Evolutionary conservation across 2,329 filamentous ascomycete species (phyloP), one percentile per base, ranked within the genome.

Genomic region (Clonostachys rosea): DNA sequence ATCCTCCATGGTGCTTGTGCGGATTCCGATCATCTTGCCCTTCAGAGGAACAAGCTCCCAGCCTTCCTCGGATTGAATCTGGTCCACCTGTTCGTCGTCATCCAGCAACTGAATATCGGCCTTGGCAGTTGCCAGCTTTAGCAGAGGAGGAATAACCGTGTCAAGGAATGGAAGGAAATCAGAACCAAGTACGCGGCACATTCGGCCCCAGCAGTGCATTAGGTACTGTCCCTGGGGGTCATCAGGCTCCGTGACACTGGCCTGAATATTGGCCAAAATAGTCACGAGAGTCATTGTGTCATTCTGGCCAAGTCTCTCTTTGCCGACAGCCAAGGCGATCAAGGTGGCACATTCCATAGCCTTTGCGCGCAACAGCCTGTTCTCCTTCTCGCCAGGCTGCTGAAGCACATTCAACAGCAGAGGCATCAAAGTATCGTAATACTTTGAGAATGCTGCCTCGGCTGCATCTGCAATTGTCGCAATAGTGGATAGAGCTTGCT

Each of bases 331-430:
- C 46, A 99, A 75, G 34, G 94, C 90, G 59, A 99, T 99, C 40
- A 99, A 74, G 8, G 94, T 99, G 16, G 94, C 92, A 62, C 94
- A 99, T 69, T 99, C 94, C 94, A 99, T 99, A 4, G 94, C 94
- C 75, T 99, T 99, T 44, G 94, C 94, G 49, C 92, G 83, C 37
- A 99, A 79, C 42, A 97, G 74, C 46, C 92, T 81, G 68, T 91
- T 91, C 61, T 99, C 94, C 70, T 95, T 96, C 46, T 91, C 89
- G 59, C 91, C 92, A 60, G 96, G 91, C 56, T 91, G 84, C 61
- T 86, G 86, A 44, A 99, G 73, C 10, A 97, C 92, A 51, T 86
- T 88, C 66, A 97, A 91, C 8, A 99, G 78, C 43, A 96, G 75
- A 14, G 94, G 94, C 94, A 99, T 99, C 36, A 99, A 76, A 7